These are phyloP conservation scores for Lanzia echinophila DNA, from an alignment of 2,329 filamentous ascomycete genomes.

Conservation along the genomic window DNA sequence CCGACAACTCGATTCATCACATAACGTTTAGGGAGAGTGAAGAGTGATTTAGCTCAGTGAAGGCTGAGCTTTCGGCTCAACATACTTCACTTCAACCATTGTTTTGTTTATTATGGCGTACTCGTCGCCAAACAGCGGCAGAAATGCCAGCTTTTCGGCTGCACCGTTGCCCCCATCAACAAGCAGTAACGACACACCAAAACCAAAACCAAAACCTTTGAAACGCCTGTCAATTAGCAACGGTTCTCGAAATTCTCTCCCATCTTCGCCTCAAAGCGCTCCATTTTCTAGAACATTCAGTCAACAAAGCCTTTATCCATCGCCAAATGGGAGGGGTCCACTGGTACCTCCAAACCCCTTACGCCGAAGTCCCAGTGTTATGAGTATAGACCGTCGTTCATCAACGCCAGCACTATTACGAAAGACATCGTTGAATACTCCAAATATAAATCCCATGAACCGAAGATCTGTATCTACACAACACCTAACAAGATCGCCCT, in stretches of 20 bases:
- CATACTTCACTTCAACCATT: not conserved
- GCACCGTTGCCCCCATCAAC: slow-evolving; percentile 14
- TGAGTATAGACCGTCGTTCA: slow-evolving; percentile 35
- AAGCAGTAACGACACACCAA: slow-evolving; percentile 16
- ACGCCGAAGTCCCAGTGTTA: slow-evolving; percentile 37
- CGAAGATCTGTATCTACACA: slow-evolving; percentile 40
- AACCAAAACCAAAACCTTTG: slow-evolving; percentile 31
- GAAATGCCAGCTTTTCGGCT: slow-evolving; percentile 10
- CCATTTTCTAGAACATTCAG: slow-evolving; percentile 10
- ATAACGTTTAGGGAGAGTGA: not conserved
- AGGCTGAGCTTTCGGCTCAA: slow-evolving; percentile 5
- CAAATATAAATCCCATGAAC: slow-evolving; percentile 32
- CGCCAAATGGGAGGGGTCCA: slow-evolving; percentile 23
- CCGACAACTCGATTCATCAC: not conserved
- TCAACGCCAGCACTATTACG: slow-evolving; percentile 36
- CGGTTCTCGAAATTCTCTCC: slow-evolving; percentile 15
- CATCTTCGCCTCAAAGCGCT: slow-evolving; percentile 14
- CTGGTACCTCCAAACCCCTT: slow-evolving; percentile 26
- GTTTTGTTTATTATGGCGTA: slow-evolving; percentile 9
- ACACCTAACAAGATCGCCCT: slow-evolving; percentile 26
- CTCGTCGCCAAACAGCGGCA: slow-evolving; percentile 9
- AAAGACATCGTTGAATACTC: slow-evolving; percentile 37
- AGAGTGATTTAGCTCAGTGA: not conserved
- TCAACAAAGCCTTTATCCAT: slow-evolving; percentile 16
- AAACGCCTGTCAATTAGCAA: slow-evolving; percentile 34